Evolutionary conservation across 108 stramenopile species (phyloP), one percentile per base, ranked within the genome.

Genomic region (Mayamaea pseudoterrestris): DNA sequence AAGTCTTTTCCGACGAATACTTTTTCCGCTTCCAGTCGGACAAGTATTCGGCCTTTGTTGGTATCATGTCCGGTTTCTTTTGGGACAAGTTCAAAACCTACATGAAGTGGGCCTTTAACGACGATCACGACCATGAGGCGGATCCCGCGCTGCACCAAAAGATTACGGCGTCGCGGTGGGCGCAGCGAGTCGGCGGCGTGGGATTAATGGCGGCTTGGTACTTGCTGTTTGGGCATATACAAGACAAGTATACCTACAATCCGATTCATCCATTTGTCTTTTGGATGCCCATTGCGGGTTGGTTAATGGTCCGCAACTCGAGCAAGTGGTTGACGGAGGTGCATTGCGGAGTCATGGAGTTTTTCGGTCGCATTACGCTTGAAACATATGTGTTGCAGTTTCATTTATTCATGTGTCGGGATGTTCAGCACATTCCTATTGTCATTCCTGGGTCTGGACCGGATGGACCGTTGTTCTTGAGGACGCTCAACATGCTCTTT

Each of bases 341-440:
- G 24, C 73, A 79, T 41, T 71, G 70, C 30, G 64, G 63, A 17
- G 71, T 73, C 20, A 68, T 94, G 43, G 88, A 90, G 54, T 79
- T 75, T 47, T 56, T 94, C 25, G 93, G 93, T 13, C 78, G 88
- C 58, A 78, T 80, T 35, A 94, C 93, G 12, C 50, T 94, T 23
- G 93, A 94, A 64, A 94, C 93, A 5, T 94, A 94, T 58, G 83
- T 94, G 18, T 76, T 93, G 44, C 93, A 94, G 65, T 91, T 92
- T 65, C 93, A 94, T 60, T 41, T 94, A 25, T 94, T 91, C 76
- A 82, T 94, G 74, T 66, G 66, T 41, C 63, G 64, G 26, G 60
- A 74, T 36, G 78, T 79, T n/a, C 73, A 79, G 41, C 65, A 75
- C 42, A 79, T 79, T 60, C 78, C 78, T 1, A 57, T 72, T 45